phyloP scores from a whole-genome alignment of 139 green algal species.

The Chlorella sp. region DNA sequence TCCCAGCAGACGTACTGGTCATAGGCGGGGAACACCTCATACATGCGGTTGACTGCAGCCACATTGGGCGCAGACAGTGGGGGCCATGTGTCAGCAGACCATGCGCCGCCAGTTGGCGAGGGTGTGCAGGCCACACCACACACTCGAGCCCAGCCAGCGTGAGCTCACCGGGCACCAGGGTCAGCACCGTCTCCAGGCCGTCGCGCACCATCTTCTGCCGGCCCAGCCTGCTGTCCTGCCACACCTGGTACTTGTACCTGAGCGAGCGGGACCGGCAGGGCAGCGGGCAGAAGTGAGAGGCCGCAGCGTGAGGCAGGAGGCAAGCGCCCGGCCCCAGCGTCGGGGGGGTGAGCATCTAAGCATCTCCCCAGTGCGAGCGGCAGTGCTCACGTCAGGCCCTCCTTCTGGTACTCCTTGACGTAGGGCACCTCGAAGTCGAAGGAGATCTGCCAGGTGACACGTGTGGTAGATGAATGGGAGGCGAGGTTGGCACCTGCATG shows the following conservation, averaged over 20 bases:
- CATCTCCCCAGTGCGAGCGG: too few species aligned
- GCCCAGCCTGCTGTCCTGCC: constrained; percentile 46
- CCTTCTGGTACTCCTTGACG: constrained; percentile 34
- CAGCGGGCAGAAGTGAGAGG: too few species aligned
- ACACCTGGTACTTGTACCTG: constrained; percentile 44
- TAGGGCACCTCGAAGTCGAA: constrained; percentile 47
- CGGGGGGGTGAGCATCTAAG: too few species aligned
- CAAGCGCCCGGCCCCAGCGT: too few species aligned
- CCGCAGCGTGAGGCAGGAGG: too few species aligned
- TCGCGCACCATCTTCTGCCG: constrained; percentile 49
- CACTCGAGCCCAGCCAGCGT: not conserved
- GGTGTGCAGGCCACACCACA: not conserved
- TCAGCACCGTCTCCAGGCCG: constrained; percentile 51
- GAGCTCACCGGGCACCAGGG: constrained; percentile 1
- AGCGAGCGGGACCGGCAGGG: too few species aligned
- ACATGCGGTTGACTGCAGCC: constrained; percentile 18
- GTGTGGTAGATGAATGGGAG: not conserved
- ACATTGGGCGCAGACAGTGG: not conserved
- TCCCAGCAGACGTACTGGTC: constrained; percentile 38
- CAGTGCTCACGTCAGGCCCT: constrained; percentile 9
- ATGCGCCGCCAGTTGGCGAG: not conserved
- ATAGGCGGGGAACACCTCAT: constrained; percentile 39
- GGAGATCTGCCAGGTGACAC: constrained; percentile 5
- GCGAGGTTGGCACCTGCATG: too few species aligned
- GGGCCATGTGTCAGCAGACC: not conserved